These are phyloP conservation scores for Mycosphaerella arachidis DNA, from an alignment of 2,329 filamentous ascomycete species.

Conservation along the genomic window DNA sequence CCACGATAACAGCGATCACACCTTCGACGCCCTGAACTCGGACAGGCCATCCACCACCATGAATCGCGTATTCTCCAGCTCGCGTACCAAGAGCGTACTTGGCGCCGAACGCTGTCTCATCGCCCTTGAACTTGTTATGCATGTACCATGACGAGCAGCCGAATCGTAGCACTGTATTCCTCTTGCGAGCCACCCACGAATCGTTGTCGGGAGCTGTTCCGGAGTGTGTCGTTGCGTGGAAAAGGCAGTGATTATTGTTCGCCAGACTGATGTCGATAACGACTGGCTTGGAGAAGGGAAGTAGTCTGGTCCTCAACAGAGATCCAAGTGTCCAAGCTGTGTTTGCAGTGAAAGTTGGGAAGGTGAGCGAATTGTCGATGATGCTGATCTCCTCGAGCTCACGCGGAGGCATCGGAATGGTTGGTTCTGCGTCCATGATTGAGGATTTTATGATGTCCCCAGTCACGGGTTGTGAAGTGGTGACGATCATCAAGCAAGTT, in stretches of 20 bases:
- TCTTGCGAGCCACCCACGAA: conserved; percentile 60
- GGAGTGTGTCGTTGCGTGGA: conserved; percentile 63
- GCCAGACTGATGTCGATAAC: conserved; percentile 63
- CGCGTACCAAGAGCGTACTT: conserved; percentile 59
- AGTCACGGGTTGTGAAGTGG: background rate
- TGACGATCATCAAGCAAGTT: background rate
- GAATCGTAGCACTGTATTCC: conserved; percentile 66
- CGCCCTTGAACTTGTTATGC: conserved; percentile 60
- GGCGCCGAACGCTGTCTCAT: conserved; percentile 60
- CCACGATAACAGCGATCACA: conserved; percentile 68
- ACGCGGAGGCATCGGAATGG: conserved; percentile 27
- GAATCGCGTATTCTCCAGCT: conserved; percentile 65
- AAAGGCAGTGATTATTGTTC: conserved; percentile 51
- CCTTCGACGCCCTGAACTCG: conserved; percentile 70
- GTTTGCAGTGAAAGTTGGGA: conserved; percentile 56
- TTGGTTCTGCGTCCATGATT: conserved; percentile 23
- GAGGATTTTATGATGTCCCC: background rate
- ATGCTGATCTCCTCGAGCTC: conserved; percentile 38
- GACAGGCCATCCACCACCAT: conserved; percentile 72
- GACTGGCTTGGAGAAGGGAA: conserved; percentile 51
- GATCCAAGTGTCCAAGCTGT: conserved; percentile 64
- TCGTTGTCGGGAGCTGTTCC: conserved; percentile 62
- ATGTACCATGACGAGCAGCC: conserved; percentile 67
- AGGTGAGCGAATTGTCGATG: conserved; percentile 43
- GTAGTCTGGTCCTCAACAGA: conserved; percentile 59